Conservation (phyloP, 371 early-diverging fungal genomes). For the Apophysomyces elegans region DNA sequence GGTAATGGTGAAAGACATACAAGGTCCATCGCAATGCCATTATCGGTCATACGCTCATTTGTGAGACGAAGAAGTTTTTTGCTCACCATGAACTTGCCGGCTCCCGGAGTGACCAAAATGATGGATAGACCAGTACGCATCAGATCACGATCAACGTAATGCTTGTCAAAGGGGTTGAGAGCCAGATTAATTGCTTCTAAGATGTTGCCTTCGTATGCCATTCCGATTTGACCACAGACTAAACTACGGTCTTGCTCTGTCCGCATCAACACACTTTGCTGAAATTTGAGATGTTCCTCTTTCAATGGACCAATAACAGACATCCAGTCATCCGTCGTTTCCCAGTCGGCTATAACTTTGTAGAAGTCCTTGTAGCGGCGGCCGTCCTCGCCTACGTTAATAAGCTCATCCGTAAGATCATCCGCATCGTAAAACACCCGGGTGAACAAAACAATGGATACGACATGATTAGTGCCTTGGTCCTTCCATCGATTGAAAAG, state of each 20-base stretch:
- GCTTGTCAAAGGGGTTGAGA: constrained; percentile 91
- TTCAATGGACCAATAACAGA: constrained; percentile 76
- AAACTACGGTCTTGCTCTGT: constrained; percentile 50
- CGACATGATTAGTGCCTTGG: constrained; percentile 91
- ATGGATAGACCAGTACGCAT: constrained; percentile 91
- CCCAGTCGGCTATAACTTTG: constrained; percentile 94
- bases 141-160: constrained; percentile 92
- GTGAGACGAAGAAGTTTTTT: constrained; percentile 86
- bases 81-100: constrained; percentile 87
- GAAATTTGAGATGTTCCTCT: constrained; percentile 83
- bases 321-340: constrained; percentile 87
- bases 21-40: constrained; percentile 92
- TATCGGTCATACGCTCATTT: constrained; percentile 93
- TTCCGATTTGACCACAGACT: constrained; percentile 70
- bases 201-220: constrained; percentile 89
- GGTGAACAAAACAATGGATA: constrained; percentile 92
- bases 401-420: constrained; percentile 50
- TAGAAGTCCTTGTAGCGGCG: constrained; percentile 90
- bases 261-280: constrained; percentile 73
- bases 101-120: constrained; percentile 89
- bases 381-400: constrained; percentile 57
- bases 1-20: constrained; percentile 91
- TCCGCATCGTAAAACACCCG: constrained; percentile 79
- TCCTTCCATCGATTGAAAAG: constrained; percentile 89
- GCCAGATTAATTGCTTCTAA: constrained; percentile 96